Percentiles rank a stretch among this genome's conserved stretches.
Evolutionary conservation across 73 alveolate genomes (phyloP).

Genomic region (Paramecium bursaria): DNA sequence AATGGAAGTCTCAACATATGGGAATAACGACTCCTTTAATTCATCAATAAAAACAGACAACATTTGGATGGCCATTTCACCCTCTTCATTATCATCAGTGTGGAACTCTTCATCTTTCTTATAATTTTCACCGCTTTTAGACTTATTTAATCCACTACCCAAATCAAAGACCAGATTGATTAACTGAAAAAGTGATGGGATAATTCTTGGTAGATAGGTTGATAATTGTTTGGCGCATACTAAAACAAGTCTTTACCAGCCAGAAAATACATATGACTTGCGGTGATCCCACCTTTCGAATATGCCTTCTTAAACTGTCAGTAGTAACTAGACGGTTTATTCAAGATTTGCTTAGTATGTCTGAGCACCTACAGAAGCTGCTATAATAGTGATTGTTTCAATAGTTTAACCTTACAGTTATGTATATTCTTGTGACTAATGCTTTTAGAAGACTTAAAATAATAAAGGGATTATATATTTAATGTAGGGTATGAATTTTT

Average conservation of each 20-base stretch:
- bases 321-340: slow-evolving; percentile 73
- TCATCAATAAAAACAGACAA: slow-evolving; percentile 87
- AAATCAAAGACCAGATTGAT: slow-evolving; percentile 79
- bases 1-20: slow-evolving; percentile 82
- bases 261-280: slow-evolving; percentile 82
- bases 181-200: slow-evolving; percentile 84
- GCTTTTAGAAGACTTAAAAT: slow-evolving; percentile 68
- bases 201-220: slow-evolving; percentile 74
- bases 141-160: too few species aligned
- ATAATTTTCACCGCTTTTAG: slow-evolving; percentile 64
- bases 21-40: slow-evolving; percentile 79
- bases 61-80: slow-evolving; percentile 89
- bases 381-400: slow-evolving; percentile 81
- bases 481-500: slow-evolving; percentile 76
- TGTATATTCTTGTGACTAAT: slow-evolving; percentile 74
- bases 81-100: slow-evolving; percentile 89
- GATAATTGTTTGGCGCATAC: slow-evolving; percentile 79
- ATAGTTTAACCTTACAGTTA: slow-evolving; percentile 88
- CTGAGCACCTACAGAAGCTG: slow-evolving; percentile 83
- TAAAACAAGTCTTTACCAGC: slow-evolving; percentile 90
- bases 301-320: slow-evolving; percentile 74
- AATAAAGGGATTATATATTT: slow-evolving; percentile 73
- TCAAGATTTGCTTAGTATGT: slow-evolving; percentile 78
- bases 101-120: slow-evolving; percentile 76
- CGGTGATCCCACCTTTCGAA: slow-evolving; percentile 82